Base-by-base conservation (phyloP, 2,329 filamentous ascomycete genomes). In the Aspergillus niger region DNA sequence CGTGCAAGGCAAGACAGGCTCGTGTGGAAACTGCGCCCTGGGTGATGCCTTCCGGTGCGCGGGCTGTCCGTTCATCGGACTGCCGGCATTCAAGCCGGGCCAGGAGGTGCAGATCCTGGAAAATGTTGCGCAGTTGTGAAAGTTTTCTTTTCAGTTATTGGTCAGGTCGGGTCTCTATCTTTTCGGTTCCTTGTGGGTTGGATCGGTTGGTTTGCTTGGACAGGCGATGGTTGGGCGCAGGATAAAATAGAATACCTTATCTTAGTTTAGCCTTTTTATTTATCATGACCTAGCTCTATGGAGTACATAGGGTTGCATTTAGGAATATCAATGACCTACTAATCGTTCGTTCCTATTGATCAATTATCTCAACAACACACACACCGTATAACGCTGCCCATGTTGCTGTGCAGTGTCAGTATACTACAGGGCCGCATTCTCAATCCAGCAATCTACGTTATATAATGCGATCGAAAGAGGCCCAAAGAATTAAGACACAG, bases 51-150 rank as follows among this genome's bases (percentile, higher is more conserved):
- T 92, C 80, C 82, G 89, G 43, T 91, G 89, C 74, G 87, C 87
- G 53, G 86, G 73, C 30, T 91, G 89, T 71, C 93, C 93, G 1
- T 97, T 95, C 74, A 91, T 96, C 70, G 93, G 93, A 4, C 83
- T 99, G 67, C 95, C 95, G 13, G 91, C 95, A 4, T 99, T 99
- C 83, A 97, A 97, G 82, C 92, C 92, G 3, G 95, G 95, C 15
- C 93, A 99, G 81, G 92, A 98, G 80, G 92, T 98, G 54, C 85
- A 88, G 72, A 82, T 99, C 62, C 75, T 97, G 71, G 94, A 96
- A 76, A 91, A 96, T 67, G 87, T 91, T 71, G 86, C 92, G 61
- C 93, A 97, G 80, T 80, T 97, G 72, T 97, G 48, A 66, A 22
- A 28, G 28, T 24, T 54, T 54, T 32, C n/a, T 39, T 28, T 41